Evolutionary conservation across 2,329 filamentous ascomycete genomes (phyloP), one percentile per base, ranked within the genome.

Genomic region (Hyphodiscus sp.): DNA sequence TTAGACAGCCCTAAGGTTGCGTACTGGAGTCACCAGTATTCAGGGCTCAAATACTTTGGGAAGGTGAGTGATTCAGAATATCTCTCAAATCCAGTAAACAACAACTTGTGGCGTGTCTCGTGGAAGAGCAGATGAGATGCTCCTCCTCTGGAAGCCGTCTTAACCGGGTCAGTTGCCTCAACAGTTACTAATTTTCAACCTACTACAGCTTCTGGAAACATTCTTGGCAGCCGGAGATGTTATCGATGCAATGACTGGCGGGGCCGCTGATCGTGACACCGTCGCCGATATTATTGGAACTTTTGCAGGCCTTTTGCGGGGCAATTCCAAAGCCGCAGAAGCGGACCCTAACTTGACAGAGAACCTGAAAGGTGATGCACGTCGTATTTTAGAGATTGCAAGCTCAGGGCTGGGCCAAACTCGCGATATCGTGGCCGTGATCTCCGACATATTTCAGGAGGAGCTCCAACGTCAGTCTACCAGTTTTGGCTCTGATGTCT

Each of bases 381-480:
- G 54, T 20, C 51, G 58, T 15, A 71, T 87, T 13, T 67, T 87
- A 33, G 75, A 79, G 38, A 81, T 83, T 72, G 77, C 76, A 59
- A 81, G 75, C 69, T 82, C 73, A 67, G 79, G 68, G 57, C 74
- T 76, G 59, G 72, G 72, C 20, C 74, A 79, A 38, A 83, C 80
- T 50, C 71, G 74, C 52, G 92, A 96, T 67, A 85, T 97, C 50
- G 79, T 95, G 50, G 83, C 82, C 11, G 81, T 96, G 43, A 74
- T 97, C 26, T 87, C 91, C 61, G 87, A 95, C 57, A 89, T 92
- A 1, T 85, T 97, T 61, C 94, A 97, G 62, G 75, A 82, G 61
- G 81, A 81, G 58, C 67, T 83, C 1, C 70, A 78, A 45, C 69
- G 69, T 15, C 70, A 75, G 56, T 70, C 72, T 10, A 69, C 73